Evolutionary conservation across 148 eudicot genomes (phyloP), one percentile per base, ranked within the genome.

Genomic region (Chenopodium formosanum): DNA sequence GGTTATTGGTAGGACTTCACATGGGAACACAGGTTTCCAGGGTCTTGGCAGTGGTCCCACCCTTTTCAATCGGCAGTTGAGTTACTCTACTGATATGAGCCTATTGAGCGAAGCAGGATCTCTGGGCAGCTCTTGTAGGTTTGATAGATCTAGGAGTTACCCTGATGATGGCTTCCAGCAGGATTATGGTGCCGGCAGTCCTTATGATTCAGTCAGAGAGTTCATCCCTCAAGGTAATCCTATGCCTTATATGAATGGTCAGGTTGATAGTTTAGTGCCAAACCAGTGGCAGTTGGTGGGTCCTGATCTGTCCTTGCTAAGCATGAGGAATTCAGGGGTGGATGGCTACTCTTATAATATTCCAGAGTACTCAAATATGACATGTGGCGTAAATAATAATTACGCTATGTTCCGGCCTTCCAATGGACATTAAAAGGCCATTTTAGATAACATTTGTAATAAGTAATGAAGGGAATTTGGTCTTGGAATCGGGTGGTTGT

Each of bases 351-450:
- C 85, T 7, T 94, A 90, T 85, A 87, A 87, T 72, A 75, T 88
- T 44, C 89, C 91, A 0, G 98, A 92, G 47, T 92, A 91, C 81
- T 72, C 97, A 10, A 92, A 90, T 74, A 73, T 91, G 80, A 78
- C 89, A 11, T 76, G 88, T 27, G 89, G 91, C 40, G 82, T 90
- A 12, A 92, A 92, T 83, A 92, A 92, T n/a, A 92, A 92, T n/a
- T 94, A 96, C 64, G 66, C 89, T 3, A 83, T 92, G 75, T 92
- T 88, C 86, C 85, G 92, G 83, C 98, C 98, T 65, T 92, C 98
- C 62, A 92, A 86, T 86, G 94, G 99, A 67, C 94, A 83, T 78
- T 92, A 88, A 91, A 46, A 56, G 23, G 69, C 76, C 37, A 65
- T 46, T 48, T 74, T 48, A 75, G 84, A 79, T 0, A 81, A 73